These are phyloP conservation scores for Tolypocladium pustulatum DNA, from an alignment of 2,329 filamentous ascomycete genomes.

Conservation along the genomic window DNA sequence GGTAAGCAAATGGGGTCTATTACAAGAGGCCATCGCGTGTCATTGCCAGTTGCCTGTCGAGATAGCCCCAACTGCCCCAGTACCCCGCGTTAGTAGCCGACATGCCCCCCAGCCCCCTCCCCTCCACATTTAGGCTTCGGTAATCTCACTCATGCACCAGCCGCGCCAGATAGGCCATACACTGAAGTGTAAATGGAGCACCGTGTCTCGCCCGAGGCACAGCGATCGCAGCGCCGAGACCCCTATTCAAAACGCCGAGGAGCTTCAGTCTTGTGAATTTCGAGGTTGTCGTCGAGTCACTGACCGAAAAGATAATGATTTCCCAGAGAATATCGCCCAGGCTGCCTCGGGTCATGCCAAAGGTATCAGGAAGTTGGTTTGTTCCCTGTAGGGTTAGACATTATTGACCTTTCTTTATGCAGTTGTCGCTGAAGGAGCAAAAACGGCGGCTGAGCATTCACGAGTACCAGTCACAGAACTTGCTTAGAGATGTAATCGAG, in stretches of 20 bases:
- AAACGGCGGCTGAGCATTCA: constrained; percentile 13
- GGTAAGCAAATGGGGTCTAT: background rate
- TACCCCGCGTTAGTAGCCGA: background rate
- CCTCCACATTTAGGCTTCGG: background rate
- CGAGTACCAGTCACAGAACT: constrained; percentile 15
- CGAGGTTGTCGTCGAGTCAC: background rate
- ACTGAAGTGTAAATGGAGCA: background rate
- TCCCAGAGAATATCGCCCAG: background rate
- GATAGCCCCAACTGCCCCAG: background rate
- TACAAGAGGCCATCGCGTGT: background rate
- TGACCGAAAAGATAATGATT: background rate
- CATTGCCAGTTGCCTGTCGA: background rate
- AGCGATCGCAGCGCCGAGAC: background rate
- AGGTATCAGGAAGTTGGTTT: background rate
- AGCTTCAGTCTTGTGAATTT: background rate
- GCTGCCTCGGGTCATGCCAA: background rate
- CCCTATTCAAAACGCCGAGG: background rate
- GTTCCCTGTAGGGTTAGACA: background rate
- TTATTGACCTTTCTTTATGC: background rate
- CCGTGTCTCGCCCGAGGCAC: background rate
- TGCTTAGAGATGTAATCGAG: constrained; percentile 13
- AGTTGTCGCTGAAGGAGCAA: constrained; percentile 1
- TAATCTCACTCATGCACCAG: background rate
- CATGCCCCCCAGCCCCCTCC: background rate
- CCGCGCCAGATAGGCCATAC: background rate